phyloP scores from a whole-genome alignment of 331 rosid genomes.

The Arachis monticola region DNA sequence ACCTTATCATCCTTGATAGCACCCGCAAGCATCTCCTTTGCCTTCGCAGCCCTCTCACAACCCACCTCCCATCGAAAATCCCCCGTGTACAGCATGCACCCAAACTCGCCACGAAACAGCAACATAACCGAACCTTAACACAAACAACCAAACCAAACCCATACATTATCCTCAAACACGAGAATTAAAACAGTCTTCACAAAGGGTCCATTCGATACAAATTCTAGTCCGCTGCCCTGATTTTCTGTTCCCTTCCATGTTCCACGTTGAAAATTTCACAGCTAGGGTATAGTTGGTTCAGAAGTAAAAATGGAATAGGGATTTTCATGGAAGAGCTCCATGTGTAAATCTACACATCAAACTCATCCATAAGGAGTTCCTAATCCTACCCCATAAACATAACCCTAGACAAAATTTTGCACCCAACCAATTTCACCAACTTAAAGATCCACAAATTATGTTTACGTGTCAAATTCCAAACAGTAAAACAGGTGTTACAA shows the following conservation, averaged over 20 bases:
- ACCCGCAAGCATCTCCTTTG: conserved; percentile 46
- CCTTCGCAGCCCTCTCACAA: conserved; percentile 49
- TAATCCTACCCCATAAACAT: no score
- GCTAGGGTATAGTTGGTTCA: no score
- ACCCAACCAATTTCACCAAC: neutral
- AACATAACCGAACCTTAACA: conserved; percentile 67
- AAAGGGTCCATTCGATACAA: neutral
- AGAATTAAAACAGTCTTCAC: neutral
- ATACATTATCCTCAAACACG: neutral
- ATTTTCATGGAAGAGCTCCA: no score
- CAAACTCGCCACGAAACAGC: conserved; percentile 72
- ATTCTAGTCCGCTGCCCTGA: neutral
- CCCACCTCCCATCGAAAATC: conserved; percentile 73
- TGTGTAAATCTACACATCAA: no score
- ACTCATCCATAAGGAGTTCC: no score
- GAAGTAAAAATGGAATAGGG: no score
- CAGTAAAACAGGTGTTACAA: neutral
- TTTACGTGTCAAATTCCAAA: neutral
- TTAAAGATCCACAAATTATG: neutral
- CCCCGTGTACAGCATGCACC: conserved; percentile 64
- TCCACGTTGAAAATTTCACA: no score
- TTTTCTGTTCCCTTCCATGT: no score
- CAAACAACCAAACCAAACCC: neutral
- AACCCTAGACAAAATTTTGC: no score
- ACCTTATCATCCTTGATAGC: conserved; percentile 54